Evolutionary conservation across 2,329 filamentous ascomycete species (phyloP), one percentile per base, ranked within the genome.

Genomic region (Xylariaceae sp.): DNA sequence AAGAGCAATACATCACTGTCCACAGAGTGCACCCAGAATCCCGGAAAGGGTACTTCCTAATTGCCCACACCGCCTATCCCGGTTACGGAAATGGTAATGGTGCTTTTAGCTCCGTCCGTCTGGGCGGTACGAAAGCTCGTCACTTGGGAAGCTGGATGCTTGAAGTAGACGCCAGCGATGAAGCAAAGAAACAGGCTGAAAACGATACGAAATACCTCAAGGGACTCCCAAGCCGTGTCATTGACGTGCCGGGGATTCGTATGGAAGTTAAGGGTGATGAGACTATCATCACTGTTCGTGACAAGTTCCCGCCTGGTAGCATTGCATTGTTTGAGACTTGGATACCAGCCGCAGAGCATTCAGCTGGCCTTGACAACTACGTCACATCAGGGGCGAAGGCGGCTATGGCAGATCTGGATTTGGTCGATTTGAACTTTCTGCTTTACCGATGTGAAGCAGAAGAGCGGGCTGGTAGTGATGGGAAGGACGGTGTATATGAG

Each of bases 241-340:
- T 86, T 47, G 84, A 90, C 53, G 73, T 96, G 13, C 81, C 86
- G 1, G 88, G 88, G 9, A 82, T 96, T 53, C 79, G 78, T 22
- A 80, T 96, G 64, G 87, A 93, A 57, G 75, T 80, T n/a, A 80
- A 84, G 47, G 85, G 80, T 5, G 82, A 88, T 42, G 86, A 90
- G 61, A 93, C 91, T 1, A 80, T 86, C 50, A 90, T 99, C 57
- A 86, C 83, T 1, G 84, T 96, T 14, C 86, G 88, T 2, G 86
- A 91, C 43, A 83, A 86, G 56, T 96, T 99, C 67, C 90, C 91
- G 3, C 92, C 95, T 13, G 94, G 94, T 53, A 96, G 91, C 59
- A 96, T 99, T 60, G 91, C 92, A 2, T 76, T 99, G 2, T 96
- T 97, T 61, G 92, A 97, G 73, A 99, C 94, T 0, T 97, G 89